Conservation (phyloP, 305 asterid species). For the Solanum hybrid region DNA sequence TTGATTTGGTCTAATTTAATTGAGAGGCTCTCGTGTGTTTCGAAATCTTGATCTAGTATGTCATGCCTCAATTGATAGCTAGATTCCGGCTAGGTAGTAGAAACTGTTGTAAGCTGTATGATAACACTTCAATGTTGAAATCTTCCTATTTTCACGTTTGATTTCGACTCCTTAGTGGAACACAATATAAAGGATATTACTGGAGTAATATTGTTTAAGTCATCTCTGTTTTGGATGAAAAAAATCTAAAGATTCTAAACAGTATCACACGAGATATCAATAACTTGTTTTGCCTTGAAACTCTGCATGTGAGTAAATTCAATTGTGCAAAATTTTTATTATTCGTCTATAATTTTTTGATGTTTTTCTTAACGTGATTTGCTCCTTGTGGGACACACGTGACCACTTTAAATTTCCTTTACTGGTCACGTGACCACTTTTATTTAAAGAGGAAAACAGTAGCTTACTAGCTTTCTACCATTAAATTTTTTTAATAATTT, state of each 20-base stretch:
- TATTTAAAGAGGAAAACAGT: background rate
- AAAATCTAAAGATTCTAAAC: background rate
- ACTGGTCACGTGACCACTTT: background rate
- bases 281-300: background rate
- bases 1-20: background rate
- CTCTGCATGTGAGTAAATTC: background rate
- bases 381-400: background rate
- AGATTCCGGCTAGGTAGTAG: background rate
- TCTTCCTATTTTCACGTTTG: background rate
- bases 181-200: background rate
- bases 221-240: background rate
- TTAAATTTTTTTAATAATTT: too few relatives aligned
- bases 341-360: background rate
- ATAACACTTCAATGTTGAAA: background rate
- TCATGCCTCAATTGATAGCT: background rate
- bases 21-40: background rate
- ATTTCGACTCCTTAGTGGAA: background rate
- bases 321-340: background rate
- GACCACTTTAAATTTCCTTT: background rate
- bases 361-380: background rate
- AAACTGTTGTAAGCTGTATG: background rate
- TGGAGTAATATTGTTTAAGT: background rate
- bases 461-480: background rate
- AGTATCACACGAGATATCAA: background rate
- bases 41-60: background rate